phyloP scores from a whole-genome alignment of 176 grass and related monocot genomes.

The Hordeum vulgare region DNA sequence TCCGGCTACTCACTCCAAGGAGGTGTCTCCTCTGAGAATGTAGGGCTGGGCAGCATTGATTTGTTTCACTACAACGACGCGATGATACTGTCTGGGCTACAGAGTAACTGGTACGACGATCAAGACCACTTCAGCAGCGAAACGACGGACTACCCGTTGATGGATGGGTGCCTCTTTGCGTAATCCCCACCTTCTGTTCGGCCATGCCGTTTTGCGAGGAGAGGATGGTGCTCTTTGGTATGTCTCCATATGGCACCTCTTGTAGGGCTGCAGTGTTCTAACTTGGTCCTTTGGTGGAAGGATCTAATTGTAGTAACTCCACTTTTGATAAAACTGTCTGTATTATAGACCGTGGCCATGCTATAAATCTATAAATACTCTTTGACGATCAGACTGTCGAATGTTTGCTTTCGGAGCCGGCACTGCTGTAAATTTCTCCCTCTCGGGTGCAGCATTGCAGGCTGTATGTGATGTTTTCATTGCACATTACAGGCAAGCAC shows the following conservation, averaged over 20 bases:
- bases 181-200: constrained; percentile 26
- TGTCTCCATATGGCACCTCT: constrained; percentile 36
- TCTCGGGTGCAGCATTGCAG: background rate
- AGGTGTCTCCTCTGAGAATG: constrained; percentile 66
- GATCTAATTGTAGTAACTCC: constrained; percentile 71
- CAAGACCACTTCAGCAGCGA: constrained; percentile 44
- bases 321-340: constrained; percentile 54
- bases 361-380: constrained; percentile 38
- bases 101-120: constrained; percentile 83
- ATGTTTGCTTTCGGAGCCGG: constrained; percentile 1
- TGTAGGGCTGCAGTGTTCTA: constrained; percentile 39
- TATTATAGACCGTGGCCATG: constrained; percentile 48
- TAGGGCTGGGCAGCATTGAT: constrained; percentile 58
- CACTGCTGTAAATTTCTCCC: background rate
- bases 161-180: constrained; percentile 87
- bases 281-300: constrained; percentile 51
- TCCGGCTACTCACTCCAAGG: constrained; percentile 53
- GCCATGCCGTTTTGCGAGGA: constrained; percentile 15
- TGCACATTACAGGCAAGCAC: background rate
- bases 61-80: constrained; percentile 55
- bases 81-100: constrained; percentile 31
- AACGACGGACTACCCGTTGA: constrained; percentile 37
- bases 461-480: background rate
- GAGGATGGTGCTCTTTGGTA: constrained; percentile 36
- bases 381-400: constrained; percentile 3